These are phyloP conservation scores for Sisymbrium altissimum DNA, from an alignment of 345 rosid genomes.

Conservation along the genomic window DNA sequence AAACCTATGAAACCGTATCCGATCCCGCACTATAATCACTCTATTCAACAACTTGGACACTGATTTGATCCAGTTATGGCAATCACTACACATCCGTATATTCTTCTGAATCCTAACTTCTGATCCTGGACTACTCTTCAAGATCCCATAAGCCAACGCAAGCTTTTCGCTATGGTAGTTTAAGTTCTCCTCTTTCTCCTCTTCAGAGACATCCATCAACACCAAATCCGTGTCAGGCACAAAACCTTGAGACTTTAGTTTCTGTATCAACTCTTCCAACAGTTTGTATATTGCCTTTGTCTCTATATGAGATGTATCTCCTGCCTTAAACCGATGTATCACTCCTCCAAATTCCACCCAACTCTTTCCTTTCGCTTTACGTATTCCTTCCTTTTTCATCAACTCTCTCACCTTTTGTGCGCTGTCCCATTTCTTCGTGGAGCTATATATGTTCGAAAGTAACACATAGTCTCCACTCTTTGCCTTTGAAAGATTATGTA, in stretches of 20 bases:
- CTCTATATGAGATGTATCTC: slow-evolving; percentile 74
- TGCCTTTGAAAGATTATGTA: slow-evolving; percentile 49
- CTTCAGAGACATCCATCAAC: slow-evolving; percentile 81
- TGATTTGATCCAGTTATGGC: slow-evolving; percentile 71
- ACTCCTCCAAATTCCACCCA: slow-evolving; percentile 69
- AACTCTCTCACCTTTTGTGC: slow-evolving; percentile 58
- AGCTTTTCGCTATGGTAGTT: slow-evolving; percentile 74
- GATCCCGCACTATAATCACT: slow-evolving; percentile 68
- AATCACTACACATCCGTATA: slow-evolving; percentile 73
- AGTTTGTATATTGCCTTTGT: slow-evolving; percentile 48
- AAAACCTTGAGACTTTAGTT: slow-evolving; percentile 57
- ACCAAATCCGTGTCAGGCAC: slow-evolving; percentile 63
- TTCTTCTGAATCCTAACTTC: slow-evolving; percentile 69
- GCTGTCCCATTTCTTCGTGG: slow-evolving; percentile 60
- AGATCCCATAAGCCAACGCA: slow-evolving; percentile 71
- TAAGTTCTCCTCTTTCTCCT: slow-evolving; percentile 79
- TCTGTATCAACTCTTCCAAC: slow-evolving; percentile 45
- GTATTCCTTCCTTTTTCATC: slow-evolving; percentile 60
- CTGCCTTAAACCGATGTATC: slow-evolving; percentile 65
- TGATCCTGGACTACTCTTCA: slow-evolving; percentile 67
- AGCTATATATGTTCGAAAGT: slow-evolving; percentile 74
- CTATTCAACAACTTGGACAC: slow-evolving; percentile 58
- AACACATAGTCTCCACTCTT: slow-evolving; percentile 73
- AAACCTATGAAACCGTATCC: slow-evolving; percentile 76
- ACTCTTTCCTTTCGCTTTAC: slow-evolving; percentile 68